phyloP scores from a whole-genome alignment of 371 early-diverging fungal genomes.

The Haplosporangium sp. region DNA sequence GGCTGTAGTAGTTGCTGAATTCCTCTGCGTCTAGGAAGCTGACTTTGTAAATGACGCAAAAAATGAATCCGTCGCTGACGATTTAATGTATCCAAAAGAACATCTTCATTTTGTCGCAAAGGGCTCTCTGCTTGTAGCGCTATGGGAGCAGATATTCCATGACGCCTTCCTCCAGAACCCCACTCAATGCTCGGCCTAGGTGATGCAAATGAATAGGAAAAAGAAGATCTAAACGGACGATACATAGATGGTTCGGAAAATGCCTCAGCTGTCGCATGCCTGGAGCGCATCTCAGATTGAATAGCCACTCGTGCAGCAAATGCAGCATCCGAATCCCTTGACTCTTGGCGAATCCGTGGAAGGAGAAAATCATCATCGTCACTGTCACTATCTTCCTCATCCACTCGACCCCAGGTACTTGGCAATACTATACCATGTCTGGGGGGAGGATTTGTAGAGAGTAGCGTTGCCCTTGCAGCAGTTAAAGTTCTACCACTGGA shows the following conservation, averaged over 20 bases:
- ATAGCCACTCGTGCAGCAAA: not conserved
- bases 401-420: not conserved
- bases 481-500: not conserved
- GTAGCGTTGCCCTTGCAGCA: not conserved
- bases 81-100: not conserved
- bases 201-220: not conserved
- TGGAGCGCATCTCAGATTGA: not conserved
- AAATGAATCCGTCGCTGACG: not conserved
- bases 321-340: not conserved
- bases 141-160: not conserved
- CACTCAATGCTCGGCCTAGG: not conserved
- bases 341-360: not conserved
- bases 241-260: not conserved
- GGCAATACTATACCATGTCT: not conserved
- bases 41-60: not conserved
- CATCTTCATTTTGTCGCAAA: not conserved
- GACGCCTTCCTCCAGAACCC: not conserved
- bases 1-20: not conserved
- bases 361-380: not conserved
- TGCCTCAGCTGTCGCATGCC: not conserved
- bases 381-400: not conserved
- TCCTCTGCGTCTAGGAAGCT: not conserved
- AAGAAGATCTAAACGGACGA: not conserved
- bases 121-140: not conserved
- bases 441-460: not conserved